A percentile compares a stretch with the other conserved stretches of the same genome.
Evolutionary conservation across 345 rosid species (phyloP).

Genomic region (Brassica napus): DNA sequence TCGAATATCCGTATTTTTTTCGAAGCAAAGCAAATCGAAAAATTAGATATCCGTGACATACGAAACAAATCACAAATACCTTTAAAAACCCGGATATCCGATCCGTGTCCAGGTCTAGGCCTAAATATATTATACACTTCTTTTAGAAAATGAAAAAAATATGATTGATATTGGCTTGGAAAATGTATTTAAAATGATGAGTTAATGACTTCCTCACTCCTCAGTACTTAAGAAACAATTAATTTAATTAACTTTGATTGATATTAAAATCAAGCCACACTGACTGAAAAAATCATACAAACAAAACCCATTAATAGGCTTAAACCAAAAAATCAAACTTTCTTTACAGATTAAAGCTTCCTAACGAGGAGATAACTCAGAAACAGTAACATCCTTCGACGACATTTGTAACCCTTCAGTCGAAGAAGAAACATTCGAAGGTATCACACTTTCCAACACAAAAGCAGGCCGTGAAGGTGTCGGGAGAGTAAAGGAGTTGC

Average conservation of each 20-base stretch:
- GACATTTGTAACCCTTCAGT: conserved; percentile 27
- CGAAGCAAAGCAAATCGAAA: too few species aligned
- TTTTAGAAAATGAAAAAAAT: not conserved
- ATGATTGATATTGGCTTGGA: not conserved
- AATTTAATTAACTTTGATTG: not conserved
- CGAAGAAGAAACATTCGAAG: conserved; percentile 22
- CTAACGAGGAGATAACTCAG: conserved; percentile 30
- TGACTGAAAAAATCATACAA: conserved; percentile 4
- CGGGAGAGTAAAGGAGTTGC: conserved; percentile 44
- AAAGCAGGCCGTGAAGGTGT: conserved; percentile 50
- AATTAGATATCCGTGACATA: too few species aligned
- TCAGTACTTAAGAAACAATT: not conserved
- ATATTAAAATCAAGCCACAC: not conserved
- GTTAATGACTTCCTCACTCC: not conserved
- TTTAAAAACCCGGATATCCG: too few species aligned
- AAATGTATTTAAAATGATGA: not conserved
- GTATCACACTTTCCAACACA: conserved; percentile 18
- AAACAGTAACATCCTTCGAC: conserved; percentile 27
- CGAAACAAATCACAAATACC: too few species aligned
- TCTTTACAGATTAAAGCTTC: not conserved
- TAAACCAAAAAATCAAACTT: not conserved
- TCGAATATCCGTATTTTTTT: too few species aligned
- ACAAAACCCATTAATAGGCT: not conserved
- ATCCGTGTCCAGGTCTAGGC: too few species aligned
- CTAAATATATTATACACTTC: not conserved